Evolutionary conservation across 495 filamentous ascomycete genomes (phyloP).

Genomic region (Chaetomidium leptoderma): DNA sequence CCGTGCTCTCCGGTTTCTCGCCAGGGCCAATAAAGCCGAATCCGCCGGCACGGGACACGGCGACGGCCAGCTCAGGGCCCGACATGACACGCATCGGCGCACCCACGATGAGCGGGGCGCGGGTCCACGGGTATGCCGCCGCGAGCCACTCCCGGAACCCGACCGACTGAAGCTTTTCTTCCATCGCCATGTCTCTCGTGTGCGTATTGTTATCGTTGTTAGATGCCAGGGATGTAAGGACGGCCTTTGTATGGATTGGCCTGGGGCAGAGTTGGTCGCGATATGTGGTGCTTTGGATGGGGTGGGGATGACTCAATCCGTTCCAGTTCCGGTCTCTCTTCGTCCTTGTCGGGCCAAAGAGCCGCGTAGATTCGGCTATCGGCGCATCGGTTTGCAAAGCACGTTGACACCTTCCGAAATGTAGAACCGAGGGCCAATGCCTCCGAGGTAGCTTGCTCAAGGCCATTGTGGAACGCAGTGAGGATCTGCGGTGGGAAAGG

Average conservation of each 20-base stretch:
- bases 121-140: slow-evolving; percentile 58
- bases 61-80: slow-evolving; percentile 73
- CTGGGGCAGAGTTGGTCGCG: background rate
- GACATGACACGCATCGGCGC: slow-evolving; percentile 74
- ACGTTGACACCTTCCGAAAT: background rate
- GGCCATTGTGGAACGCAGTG: background rate
- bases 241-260: background rate
- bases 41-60: slow-evolving; percentile 90
- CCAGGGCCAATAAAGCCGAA: slow-evolving; percentile 88
- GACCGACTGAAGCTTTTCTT: slow-evolving; percentile 11
- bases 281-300: background rate
- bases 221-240: background rate
- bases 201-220: background rate
- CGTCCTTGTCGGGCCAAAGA: background rate
- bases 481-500: no score
- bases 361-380: background rate
- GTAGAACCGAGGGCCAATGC: background rate
- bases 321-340: background rate
- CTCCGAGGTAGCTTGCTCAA: background rate
- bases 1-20: slow-evolving; percentile 68
- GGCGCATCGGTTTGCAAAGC: background rate
- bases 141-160: slow-evolving; percentile 6
- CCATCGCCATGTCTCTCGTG: background rate
- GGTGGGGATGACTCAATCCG: background rate
- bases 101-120: slow-evolving; percentile 56